These are phyloP conservation scores for Prototheca cutis DNA, from an alignment of 163 green algal species.

Conservation along the genomic window DNA sequence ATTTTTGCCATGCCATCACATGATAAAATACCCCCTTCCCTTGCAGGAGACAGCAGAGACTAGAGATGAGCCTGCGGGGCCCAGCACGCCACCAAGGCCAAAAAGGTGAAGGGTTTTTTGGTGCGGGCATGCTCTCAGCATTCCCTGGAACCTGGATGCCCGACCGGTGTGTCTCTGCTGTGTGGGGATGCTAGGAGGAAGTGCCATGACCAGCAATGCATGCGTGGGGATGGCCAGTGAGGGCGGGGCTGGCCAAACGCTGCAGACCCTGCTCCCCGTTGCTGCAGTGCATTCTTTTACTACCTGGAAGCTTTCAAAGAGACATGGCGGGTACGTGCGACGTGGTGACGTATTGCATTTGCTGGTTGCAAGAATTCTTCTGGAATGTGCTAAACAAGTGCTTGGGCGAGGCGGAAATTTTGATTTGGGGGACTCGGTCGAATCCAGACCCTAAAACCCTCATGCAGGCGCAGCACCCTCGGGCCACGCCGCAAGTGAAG, in stretches of 20 bases:
- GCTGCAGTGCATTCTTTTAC: slow-evolving; percentile 9
- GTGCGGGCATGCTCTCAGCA: neutral
- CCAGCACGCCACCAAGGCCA: neutral
- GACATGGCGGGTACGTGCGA: neutral
- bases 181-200: neutral
- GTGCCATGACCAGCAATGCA: too few relatives aligned
- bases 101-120: neutral
- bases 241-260: too few relatives aligned
- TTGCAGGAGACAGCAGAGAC: too few relatives aligned
- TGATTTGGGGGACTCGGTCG: too few relatives aligned
- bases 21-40: too few relatives aligned
- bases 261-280: too few relatives aligned
- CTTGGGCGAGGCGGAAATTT: too few relatives aligned
- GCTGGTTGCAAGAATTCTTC: neutral
- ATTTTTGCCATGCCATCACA: too few relatives aligned
- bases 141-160: neutral
- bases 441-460: too few relatives aligned
- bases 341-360: neutral
- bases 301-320: slow-evolving; percentile 10
- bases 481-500: neutral
- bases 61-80: neutral
- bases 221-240: too few relatives aligned
- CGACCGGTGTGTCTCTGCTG: neutral
- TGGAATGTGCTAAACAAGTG: too few relatives aligned
- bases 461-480: slow-evolving; percentile 2